Percentiles rank a stretch among this genome's conserved stretches.
These are phyloP conservation scores for Pyrenophora tritici-repentis DNA, from an alignment of 2,329 filamentous ascomycete genomes.

Conservation along the genomic window DNA sequence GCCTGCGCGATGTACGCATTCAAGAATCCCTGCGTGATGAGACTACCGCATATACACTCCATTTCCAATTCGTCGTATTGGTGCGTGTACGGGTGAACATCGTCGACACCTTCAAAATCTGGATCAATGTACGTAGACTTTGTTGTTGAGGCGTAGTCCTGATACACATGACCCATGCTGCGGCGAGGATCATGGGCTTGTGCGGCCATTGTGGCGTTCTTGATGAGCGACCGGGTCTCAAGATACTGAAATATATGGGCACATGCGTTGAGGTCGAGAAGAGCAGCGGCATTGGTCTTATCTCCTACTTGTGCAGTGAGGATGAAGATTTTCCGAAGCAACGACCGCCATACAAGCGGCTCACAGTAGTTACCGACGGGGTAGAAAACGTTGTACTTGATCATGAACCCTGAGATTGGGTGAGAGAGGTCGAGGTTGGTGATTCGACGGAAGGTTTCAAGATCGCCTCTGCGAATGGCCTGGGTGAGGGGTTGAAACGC, in stretches of 20 bases:
- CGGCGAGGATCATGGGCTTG: slow-evolving; percentile 42
- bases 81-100: slow-evolving; percentile 35
- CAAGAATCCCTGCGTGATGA: slow-evolving; percentile 80
- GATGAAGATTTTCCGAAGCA: slow-evolving; percentile 78
- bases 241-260: slow-evolving; percentile 67
- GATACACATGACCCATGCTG: slow-evolving; percentile 52
- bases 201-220: slow-evolving; percentile 32
- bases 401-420: slow-evolving; percentile 65
- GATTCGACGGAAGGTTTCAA: slow-evolving; percentile 72
- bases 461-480: slow-evolving; percentile 74
- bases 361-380: slow-evolving; percentile 78
- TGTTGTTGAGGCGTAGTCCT: slow-evolving; percentile 56
- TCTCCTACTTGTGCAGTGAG: slow-evolving; percentile 73
- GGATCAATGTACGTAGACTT: slow-evolving; percentile 49
- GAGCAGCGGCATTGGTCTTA: slow-evolving; percentile 61
- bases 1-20: slow-evolving; percentile 83
- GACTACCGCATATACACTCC: slow-evolving; percentile 76
- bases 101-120: slow-evolving; percentile 50
- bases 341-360: slow-evolving; percentile 80
- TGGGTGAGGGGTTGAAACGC: slow-evolving; percentile 75
- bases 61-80: slow-evolving; percentile 65
- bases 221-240: slow-evolving; percentile 58
- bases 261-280: slow-evolving; percentile 73
- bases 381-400: slow-evolving; percentile 74
- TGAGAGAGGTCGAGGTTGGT: slow-evolving; percentile 54